Conservation (phyloP, 495 filamentous ascomycete genomes). For the Hyaloscypha finlandica region DNA sequence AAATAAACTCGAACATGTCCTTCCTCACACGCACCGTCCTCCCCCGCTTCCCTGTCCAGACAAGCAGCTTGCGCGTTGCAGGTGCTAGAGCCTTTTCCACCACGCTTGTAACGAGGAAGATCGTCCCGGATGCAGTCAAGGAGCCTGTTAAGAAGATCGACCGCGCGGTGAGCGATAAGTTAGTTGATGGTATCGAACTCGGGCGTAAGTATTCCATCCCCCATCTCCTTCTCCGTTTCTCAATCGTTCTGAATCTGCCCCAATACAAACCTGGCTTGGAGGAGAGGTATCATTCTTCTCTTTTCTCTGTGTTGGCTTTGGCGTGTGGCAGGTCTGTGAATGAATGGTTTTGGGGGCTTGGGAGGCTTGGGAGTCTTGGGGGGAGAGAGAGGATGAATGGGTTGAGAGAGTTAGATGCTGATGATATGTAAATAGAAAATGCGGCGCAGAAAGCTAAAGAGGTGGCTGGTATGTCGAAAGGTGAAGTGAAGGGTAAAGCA, state of each 20-base stretch:
- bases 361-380: no score
- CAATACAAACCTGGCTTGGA: background rate
- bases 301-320: no score
- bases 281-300: background rate
- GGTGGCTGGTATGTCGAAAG: constrained; percentile 33
- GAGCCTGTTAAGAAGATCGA: constrained; percentile 53
- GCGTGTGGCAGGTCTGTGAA: no score
- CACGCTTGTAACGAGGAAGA: constrained; percentile 38
- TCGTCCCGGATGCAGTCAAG: constrained; percentile 48
- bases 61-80: no score
- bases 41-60: constrained; percentile 30
- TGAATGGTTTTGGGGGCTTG: no score
- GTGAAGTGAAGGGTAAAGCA: constrained; percentile 35
- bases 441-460: constrained; percentile 48
- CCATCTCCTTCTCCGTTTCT: background rate
- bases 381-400: background rate
- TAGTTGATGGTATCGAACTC: constrained; percentile 56
- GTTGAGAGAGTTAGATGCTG: no score
- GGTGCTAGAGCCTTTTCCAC: constrained; percentile 44
- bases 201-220: constrained; percentile 41
- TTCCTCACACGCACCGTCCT: constrained; percentile 45
- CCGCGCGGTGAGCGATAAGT: constrained; percentile 53
- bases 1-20: constrained; percentile 43
- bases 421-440: constrained; percentile 37
- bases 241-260: background rate